A percentile compares a stretch with the other conserved stretches of the same genome.
Conservation (phyloP, 768 basidiomycete species). For the Tubosaeta sp. region DNA sequence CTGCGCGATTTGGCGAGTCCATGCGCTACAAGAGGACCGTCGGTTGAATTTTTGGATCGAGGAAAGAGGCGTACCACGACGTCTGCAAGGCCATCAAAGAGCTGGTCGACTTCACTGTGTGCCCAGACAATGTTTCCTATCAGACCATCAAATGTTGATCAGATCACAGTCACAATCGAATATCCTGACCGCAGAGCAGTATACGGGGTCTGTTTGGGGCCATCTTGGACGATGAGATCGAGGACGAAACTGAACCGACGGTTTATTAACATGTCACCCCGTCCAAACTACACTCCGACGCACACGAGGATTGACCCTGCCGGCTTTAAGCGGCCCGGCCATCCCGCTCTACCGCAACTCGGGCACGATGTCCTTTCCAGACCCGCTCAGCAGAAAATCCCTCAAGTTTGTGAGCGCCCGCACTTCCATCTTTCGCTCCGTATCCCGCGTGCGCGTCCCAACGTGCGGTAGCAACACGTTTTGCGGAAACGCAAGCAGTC, state of each 20-base stretch:
- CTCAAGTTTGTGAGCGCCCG: slow-evolving; percentile 72
- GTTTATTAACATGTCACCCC: background rate
- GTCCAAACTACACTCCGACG: background rate
- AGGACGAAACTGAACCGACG: background rate
- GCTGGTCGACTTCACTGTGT: slow-evolving; percentile 60
- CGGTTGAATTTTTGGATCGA: too few relatives aligned
- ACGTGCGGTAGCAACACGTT: slow-evolving; percentile 90
- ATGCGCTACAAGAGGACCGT: slow-evolving; percentile 34
- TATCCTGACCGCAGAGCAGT: slow-evolving; percentile 31
- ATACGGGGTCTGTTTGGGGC: slow-evolving; percentile 21
- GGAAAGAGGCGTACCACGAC: slow-evolving; percentile 58
- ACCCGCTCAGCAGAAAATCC: slow-evolving; percentile 61
- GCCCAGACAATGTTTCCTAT: slow-evolving; percentile 78
- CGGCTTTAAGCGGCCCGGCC: background rate
- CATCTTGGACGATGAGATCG: slow-evolving; percentile 10
- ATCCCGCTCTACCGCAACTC: slow-evolving; percentile 33
- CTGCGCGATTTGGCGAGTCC: slow-evolving; percentile 58
- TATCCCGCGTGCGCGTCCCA: slow-evolving; percentile 82
- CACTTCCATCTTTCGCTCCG: slow-evolving; percentile 80
- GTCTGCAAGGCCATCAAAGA: slow-evolving; percentile 67
- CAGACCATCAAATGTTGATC: background rate
- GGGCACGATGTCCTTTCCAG: slow-evolving; percentile 59
- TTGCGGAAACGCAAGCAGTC: slow-evolving; percentile 72
- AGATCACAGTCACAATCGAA: background rate
- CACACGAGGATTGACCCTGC: background rate